Evolutionary conservation across 1,284 basidiomycete genomes (phyloP).

Genomic region (Polyporus tsugae): DNA sequence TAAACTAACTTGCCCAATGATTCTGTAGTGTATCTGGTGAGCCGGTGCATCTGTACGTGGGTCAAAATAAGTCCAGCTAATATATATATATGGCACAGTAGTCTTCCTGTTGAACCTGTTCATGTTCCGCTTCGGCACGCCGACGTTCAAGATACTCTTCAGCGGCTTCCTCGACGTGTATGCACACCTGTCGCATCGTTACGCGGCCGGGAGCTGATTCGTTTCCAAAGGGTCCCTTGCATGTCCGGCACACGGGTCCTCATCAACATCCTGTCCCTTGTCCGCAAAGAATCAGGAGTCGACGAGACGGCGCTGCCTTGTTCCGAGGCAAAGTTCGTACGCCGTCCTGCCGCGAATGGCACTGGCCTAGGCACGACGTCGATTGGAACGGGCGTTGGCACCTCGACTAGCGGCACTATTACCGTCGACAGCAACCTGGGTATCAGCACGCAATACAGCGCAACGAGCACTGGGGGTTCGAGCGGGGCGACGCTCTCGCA

Average conservation of each 20-base stretch:
- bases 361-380: background rate
- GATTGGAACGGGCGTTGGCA: background rate
- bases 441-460: background rate
- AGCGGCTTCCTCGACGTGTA: conserved; percentile 18
- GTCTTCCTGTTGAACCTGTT: conserved; percentile 20
- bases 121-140: conserved; percentile 10
- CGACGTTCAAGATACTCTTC: conserved; percentile 14
- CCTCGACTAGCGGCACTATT: background rate
- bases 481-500: conserved; percentile 3
- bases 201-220: background rate
- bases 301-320: background rate
- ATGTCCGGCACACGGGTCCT: conserved; percentile 19
- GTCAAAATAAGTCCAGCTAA: background rate
- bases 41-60: background rate
- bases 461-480: background rate
- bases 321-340: conserved; percentile 11
- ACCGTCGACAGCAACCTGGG: background rate
- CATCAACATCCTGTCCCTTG: conserved; percentile 20
- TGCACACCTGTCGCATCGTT: background rate
- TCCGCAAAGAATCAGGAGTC: background rate
- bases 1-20: background rate
- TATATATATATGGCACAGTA: background rate
- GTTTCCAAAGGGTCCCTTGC: conserved; percentile 12
- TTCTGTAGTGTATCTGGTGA: background rate
- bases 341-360: no score